Percentiles rank a stretch among this genome's conserved stretches.
Evolutionary conservation across 345 rosid genomes (phyloP).

Genomic region (Rubroshorea leprosula): DNA sequence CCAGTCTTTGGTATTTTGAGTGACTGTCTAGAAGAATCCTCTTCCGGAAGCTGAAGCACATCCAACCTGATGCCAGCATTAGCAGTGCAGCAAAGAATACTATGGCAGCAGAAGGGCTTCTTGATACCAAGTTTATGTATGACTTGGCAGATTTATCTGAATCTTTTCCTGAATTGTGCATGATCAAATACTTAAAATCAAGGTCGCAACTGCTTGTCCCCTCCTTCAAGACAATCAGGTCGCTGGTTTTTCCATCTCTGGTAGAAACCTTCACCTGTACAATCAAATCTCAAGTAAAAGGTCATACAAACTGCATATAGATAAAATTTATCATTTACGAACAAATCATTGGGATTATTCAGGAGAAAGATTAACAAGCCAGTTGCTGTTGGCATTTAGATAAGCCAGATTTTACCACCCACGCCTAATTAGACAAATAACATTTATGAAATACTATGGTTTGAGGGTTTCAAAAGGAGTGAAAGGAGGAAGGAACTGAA

Average conservation of each 20-base stretch:
- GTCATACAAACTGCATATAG: too few relatives aligned
- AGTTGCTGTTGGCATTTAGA: not conserved
- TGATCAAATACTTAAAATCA: slow-evolving; percentile 46
- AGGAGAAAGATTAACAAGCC: not conserved
- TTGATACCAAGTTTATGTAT: slow-evolving; percentile 24
- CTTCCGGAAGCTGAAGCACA: slow-evolving; percentile 32
- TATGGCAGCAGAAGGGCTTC: slow-evolving; percentile 24
- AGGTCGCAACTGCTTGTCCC: slow-evolving; percentile 55
- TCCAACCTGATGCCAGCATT: slow-evolving; percentile 39
- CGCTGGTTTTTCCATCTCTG: slow-evolving; percentile 26
- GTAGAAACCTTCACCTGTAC: slow-evolving; percentile 59
- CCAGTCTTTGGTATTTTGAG: slow-evolving; percentile 56
- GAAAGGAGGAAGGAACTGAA: too few relatives aligned
- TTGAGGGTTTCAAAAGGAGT: too few relatives aligned
- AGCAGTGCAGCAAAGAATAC: slow-evolving; percentile 35
- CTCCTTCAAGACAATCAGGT: slow-evolving; percentile 34
- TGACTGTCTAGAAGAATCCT: slow-evolving; percentile 22
- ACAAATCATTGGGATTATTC: too few relatives aligned
- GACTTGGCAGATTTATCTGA: slow-evolving; percentile 16
- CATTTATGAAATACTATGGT: too few relatives aligned
- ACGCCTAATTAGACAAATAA: too few relatives aligned
- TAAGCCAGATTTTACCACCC: too few relatives aligned
- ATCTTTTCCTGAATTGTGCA: slow-evolving; percentile 17
- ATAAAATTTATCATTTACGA: not conserved
- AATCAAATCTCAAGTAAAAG: slow-evolving; percentile 10